Base-by-base conservation (phyloP, 2,329 filamentous ascomycete genomes). In the Fusarium subtropicale region DNA sequence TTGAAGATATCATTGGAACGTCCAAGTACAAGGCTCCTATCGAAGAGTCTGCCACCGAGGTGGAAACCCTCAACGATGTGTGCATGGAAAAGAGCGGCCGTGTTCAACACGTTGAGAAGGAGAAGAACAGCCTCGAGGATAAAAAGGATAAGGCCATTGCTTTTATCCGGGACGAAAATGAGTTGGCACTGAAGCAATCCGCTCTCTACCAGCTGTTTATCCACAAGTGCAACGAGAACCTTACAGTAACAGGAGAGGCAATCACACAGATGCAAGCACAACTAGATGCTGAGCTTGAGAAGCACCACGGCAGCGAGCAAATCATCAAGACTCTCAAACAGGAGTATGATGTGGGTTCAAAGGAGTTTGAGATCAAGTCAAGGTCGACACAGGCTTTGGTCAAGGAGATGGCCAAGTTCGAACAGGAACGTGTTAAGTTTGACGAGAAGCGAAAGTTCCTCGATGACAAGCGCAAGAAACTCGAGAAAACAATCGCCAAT, bases 11-110 rank as follows among this genome's bases (percentile, higher is more conserved):
- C 66, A 98, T 99, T 74, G 96, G 97, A 67, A 99, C 96, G 0
- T 98, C 96, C 8, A 97, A 97, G 78, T 99, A 99, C 83, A 99
- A 99, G 82, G 88, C 92, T 0, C 95, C 96, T 0, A 99, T 99
- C 68, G 96, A 99, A 73, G 96, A 99, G 81, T 91, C 94, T 1
- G 95, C 94, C 1, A 83, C 91, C 2, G 93, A 98, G 79, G 93
- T 97, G 0, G 96, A 99, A 80, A 90, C 89, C 1, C 86, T 98
- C 56, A 99, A 99, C 76, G 96, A 99, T 74, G 88, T 97, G 4
- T 99, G 96, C 76, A 86, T 93, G 74, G 96, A 99, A 79, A 99
- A 99, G 84, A 97, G 92, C 72, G 92, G 90, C 36, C 92, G 97
- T 66, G 96, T 99, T 2, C 94, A 98, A 80, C 95, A 97, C 75